Evolutionary conservation across 805 yeast species (phyloP).

Genomic region (Candida fluviatilis): DNA sequence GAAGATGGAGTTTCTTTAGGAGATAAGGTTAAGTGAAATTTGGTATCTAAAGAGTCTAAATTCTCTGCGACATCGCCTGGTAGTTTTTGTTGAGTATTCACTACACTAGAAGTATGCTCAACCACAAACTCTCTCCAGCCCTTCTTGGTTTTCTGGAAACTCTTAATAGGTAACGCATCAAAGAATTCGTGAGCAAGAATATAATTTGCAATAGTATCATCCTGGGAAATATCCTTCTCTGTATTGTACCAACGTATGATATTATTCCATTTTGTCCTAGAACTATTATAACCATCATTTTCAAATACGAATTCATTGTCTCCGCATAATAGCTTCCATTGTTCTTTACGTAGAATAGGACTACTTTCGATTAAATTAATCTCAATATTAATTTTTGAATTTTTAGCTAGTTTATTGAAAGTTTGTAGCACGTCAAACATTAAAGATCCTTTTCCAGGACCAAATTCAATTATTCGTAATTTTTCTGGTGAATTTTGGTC

Average conservation of each 20-base stretch:
- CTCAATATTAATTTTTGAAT: constrained; percentile 26
- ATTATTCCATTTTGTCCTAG: constrained; percentile 50
- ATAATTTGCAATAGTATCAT: constrained; percentile 45
- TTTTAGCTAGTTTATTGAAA: constrained; percentile 37
- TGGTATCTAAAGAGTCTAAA: constrained; percentile 18
- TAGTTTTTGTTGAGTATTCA: constrained; percentile 28
- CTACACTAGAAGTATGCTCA: constrained; percentile 44
- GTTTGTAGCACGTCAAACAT: constrained; percentile 58
- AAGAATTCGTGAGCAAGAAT: constrained; percentile 82
- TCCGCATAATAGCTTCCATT: constrained; percentile 45
- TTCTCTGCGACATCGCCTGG: constrained; percentile 14
- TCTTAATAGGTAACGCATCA: constrained; percentile 79
- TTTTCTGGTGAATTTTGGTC: constrained; percentile 48
- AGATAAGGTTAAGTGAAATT: constrained; percentile 54
- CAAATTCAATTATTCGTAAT: constrained; percentile 66
- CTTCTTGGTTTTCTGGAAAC: constrained; percentile 53
- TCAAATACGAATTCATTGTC: constrained; percentile 13
- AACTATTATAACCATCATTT: constrained; percentile 29
- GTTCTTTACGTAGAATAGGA: constrained; percentile 55
- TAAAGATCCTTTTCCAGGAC: constrained; percentile 82
- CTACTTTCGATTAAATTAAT: constrained; percentile 70
- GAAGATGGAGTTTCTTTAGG: constrained; percentile 63
- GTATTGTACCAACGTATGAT: constrained; percentile 58
- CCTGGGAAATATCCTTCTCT: constrained; percentile 40
- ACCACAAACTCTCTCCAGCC: constrained; percentile 83